These are phyloP conservation scores for Diaporthe amygdali DNA, from an alignment of 2,329 filamentous ascomycete genomes.

Conservation along the genomic window DNA sequence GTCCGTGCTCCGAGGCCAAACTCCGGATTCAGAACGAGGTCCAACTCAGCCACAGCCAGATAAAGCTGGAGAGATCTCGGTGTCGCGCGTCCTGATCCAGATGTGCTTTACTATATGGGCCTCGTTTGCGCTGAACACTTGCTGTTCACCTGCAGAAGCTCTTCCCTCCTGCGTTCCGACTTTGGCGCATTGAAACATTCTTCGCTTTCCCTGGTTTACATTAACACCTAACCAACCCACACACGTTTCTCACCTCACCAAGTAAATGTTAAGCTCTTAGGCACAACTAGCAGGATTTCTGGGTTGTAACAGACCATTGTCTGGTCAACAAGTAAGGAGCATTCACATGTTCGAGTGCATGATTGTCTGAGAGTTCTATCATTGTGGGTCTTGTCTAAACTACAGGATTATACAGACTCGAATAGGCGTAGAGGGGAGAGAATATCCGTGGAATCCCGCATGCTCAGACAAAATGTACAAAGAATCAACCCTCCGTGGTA, in stretches of 20 bases:
- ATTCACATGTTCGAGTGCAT: neutral
- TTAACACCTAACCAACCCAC: no score
- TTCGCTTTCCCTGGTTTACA: no score
- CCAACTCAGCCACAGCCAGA: neutral
- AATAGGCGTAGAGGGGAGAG: conserved; percentile 32
- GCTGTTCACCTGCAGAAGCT: no score
- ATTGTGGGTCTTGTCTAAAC: conserved; percentile 31
- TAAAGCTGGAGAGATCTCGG: neutral
- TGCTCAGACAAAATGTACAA: conserved; percentile 29
- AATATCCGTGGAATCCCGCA: conserved; percentile 25
- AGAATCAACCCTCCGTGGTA: conserved; percentile 25
- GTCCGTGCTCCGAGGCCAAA: neutral
- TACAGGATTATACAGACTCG: conserved; percentile 34
- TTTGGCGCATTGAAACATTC: no score
- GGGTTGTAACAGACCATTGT: no score
- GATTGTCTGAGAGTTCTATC: conserved; percentile 21
- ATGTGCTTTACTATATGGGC: neutral
- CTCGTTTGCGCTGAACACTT: neutral
- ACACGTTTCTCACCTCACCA: no score
- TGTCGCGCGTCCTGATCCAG: neutral
- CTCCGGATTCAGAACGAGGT: neutral
- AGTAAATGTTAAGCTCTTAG: no score
- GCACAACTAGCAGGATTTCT: no score
- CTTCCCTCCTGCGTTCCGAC: no score
- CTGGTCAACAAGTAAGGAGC: neutral